phyloP scores from a whole-genome alignment of 495 filamentous ascomycete species.

The Emericellopsis terricola region DNA sequence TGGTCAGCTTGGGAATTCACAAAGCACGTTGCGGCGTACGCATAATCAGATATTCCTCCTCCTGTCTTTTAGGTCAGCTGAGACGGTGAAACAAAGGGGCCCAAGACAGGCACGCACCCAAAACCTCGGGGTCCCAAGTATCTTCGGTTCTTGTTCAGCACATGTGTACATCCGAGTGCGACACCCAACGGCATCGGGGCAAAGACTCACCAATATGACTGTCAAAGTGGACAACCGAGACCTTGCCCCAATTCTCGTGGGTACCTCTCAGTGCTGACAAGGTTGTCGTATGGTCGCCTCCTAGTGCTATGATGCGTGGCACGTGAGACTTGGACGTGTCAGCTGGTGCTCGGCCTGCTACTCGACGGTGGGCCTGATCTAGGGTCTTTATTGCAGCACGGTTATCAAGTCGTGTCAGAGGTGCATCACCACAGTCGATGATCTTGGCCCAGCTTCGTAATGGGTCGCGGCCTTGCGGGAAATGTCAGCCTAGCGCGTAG shows the following conservation, averaged over 20 bases:
- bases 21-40: constrained; percentile 9
- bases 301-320: constrained; percentile 47
- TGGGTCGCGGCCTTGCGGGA: constrained; percentile 12
- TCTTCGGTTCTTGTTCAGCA: constrained; percentile 24
- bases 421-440: constrained; percentile 63
- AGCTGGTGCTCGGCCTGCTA: constrained; percentile 17
- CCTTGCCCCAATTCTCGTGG: constrained; percentile 44
- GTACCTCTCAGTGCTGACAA: constrained; percentile 44
- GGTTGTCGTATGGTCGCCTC: constrained; percentile 48
- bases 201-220: constrained; percentile 34
- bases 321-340: constrained; percentile 12
- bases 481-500: too few relatives aligned
- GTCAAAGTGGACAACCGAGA: constrained; percentile 59
- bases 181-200: not conserved
- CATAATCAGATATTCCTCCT: constrained; percentile 23
- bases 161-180: not conserved
- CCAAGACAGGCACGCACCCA: constrained; percentile 7
- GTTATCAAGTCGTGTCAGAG: constrained; percentile 51
- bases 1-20: not conserved
- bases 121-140: constrained; percentile 57
- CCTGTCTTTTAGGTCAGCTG: constrained; percentile 4
- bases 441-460: constrained; percentile 45
- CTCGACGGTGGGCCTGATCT: constrained; percentile 35
- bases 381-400: constrained; percentile 58
- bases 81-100: not conserved